Conservation (phyloP, 2,329 filamentous ascomycete genomes). For the Corinectria fuckeliana region DNA sequence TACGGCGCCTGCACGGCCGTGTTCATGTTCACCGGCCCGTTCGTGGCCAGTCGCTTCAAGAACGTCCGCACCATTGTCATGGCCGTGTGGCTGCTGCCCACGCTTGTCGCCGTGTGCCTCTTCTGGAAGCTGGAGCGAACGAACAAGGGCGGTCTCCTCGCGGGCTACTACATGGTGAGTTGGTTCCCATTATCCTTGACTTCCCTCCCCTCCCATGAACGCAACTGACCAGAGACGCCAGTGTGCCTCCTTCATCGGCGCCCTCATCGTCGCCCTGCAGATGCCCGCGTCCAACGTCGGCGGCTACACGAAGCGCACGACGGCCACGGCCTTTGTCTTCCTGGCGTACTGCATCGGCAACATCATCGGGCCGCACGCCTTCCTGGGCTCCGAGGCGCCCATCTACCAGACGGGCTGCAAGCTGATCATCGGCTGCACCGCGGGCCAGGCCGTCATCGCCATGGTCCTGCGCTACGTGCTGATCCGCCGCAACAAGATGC, state of each 20-base stretch:
- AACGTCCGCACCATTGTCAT: constrained; percentile 60
- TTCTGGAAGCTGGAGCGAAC: constrained; percentile 56
- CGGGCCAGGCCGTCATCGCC: constrained; percentile 29
- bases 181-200: rapidly evolving
- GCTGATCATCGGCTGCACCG: constrained; percentile 35
- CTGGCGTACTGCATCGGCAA: constrained; percentile 49
- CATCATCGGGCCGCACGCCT: constrained; percentile 44
- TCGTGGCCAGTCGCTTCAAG: constrained; percentile 55
- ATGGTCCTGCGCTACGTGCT: constrained; percentile 28
- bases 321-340: constrained; percentile 55
- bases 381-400: constrained; percentile 53
- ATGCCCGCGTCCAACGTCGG: constrained; percentile 57
- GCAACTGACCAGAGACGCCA: neutral
- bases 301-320: constrained; percentile 56
- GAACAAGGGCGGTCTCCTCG: constrained; percentile 54
- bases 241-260: constrained; percentile 55
- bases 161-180: constrained; percentile 58
- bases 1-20: constrained; percentile 60
- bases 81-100: constrained; percentile 58
- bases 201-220: neutral
- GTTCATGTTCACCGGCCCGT: constrained; percentile 60
- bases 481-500: constrained; percentile 34
- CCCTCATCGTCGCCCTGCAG: constrained; percentile 61
- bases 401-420: constrained; percentile 61
- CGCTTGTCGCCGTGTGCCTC: constrained; percentile 54